phyloP scores from a whole-genome alignment of 108 stramenopile genomes.

The Skeletonema costatum region DNA sequence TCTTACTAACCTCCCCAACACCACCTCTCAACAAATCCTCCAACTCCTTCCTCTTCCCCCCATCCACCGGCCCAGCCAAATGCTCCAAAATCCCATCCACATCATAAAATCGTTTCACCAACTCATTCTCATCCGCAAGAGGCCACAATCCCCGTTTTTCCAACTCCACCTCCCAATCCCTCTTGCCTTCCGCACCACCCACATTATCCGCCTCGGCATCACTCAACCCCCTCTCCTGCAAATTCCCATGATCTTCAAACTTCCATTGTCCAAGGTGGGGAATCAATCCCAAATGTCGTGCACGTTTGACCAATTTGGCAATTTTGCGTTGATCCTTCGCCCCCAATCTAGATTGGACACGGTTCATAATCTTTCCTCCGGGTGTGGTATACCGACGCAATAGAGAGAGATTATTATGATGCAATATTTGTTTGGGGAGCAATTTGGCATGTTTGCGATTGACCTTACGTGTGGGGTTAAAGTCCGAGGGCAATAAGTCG shows the following conservation, averaged over 20 bases:
- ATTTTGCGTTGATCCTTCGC: constrained; percentile 87
- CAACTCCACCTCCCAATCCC: constrained; percentile 43
- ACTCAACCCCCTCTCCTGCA: constrained; percentile 56
- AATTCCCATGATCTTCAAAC: constrained; percentile 73
- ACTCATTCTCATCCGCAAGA: constrained; percentile 19
- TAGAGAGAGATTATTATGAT: constrained; percentile 82
- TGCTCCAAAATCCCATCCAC: constrained; percentile 30
- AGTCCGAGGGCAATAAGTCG: constrained; percentile 74
- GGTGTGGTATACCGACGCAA: constrained; percentile 76
- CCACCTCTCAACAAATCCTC: constrained; percentile 1
- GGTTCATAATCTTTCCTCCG: constrained; percentile 83
- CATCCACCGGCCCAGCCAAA: not conserved
- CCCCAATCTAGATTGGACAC: constrained; percentile 74
- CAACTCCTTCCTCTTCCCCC: constrained; percentile 4
- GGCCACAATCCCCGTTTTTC: constrained; percentile 44
- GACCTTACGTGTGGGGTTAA: constrained; percentile 71
- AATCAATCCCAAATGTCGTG: constrained; percentile 74
- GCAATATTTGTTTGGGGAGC: constrained; percentile 63
- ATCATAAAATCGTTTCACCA: constrained; percentile 33
- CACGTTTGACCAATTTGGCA: constrained; percentile 79
- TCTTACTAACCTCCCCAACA: not conserved
- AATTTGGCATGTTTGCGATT: constrained; percentile 73
- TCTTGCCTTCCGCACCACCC: constrained; percentile 2
- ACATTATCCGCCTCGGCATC: constrained; percentile 52
- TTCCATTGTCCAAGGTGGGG: constrained; percentile 80